phyloP scores from a whole-genome alignment of 139 green algal species.

The Chlorella vulgaris region DNA sequence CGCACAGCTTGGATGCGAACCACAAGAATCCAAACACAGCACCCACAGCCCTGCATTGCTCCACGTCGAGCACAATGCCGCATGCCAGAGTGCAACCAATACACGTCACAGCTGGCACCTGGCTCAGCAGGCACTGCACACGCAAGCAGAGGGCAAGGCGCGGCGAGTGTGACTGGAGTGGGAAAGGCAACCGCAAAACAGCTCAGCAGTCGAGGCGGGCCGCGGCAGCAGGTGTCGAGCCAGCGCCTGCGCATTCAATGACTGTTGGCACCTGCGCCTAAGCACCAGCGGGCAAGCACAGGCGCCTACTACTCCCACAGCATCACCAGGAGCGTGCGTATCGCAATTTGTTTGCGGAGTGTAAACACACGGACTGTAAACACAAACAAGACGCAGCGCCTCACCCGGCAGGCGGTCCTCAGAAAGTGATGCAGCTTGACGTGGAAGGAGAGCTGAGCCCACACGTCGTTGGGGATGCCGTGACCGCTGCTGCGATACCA shows the following conservation, averaged over 20 bases:
- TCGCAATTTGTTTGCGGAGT: no score
- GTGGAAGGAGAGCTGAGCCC: neutral
- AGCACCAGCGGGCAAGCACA: no score
- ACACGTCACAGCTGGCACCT: constrained; percentile 6
- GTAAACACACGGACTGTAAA: neutral
- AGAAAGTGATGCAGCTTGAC: neutral
- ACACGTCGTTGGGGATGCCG: neutral
- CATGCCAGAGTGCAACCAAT: constrained; percentile 10
- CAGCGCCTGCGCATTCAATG: no score
- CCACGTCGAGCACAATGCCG: constrained; percentile 11
- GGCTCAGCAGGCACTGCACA: neutral
- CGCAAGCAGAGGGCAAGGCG: neutral
- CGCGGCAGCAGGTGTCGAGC: neutral
- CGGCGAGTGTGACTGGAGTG: neutral
- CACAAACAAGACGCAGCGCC: neutral
- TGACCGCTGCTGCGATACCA: neutral
- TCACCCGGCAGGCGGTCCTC: neutral
- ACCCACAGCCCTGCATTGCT: neutral
- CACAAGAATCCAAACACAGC: constrained; percentile 20
- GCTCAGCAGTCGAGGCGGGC: neutral
- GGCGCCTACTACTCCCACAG: no score
- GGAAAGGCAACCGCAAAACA: neutral
- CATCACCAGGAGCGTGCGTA: no score
- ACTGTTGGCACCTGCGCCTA: no score
- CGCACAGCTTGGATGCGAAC: neutral